Evolutionary conservation across 371 early-diverging fungal species (phyloP), one percentile per base, ranked within the genome.

Genomic region (Mucor indicus): DNA sequence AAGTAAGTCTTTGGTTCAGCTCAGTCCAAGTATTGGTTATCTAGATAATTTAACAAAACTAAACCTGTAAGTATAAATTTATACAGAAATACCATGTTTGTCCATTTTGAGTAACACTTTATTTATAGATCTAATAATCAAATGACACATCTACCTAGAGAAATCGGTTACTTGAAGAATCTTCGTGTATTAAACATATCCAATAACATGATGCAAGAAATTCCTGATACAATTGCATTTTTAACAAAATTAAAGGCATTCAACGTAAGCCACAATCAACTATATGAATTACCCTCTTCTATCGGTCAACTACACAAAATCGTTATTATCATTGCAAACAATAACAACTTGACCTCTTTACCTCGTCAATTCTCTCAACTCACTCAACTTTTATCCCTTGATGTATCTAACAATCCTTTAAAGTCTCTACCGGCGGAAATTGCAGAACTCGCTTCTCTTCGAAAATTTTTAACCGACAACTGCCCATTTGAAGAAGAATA

Each of bases 401-500:
- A 80, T 48, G 57, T 91, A 4, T 71, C 83, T 21, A 69, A 75
- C 29, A 91, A 89, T 62, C 63, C 63, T 7, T 56, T 91, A 12
- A 54, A 41, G 11, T 38, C 44, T 10, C 24, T 66, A 19, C 67
- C 62, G 25, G 57, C 71, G 12, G 65, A 61, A 29, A 38, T 62
- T n/a, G 51, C 70, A 17, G 20, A 47, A 41, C 24, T 91, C 4
- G 70, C 78, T 35, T 52, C 51, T 30, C 57, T 89, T 25, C 70
- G 80, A 38, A 69, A 68, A 31, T 44, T 89, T 2, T 41, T 69
- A 17, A 36, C 80, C 10, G 73, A 79, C 7, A 64, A 70, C 8
- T 81, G 81, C 44, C 58, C 78, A 9, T 67, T 60, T 74, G 55
- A 39, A 51, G 38, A 53, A 46, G 53, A 64, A 43, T 44, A 71